Evolutionary conservation across 2,329 filamentous ascomycete genomes (phyloP).

Genomic region (Dothiorella sarmentorum): DNA sequence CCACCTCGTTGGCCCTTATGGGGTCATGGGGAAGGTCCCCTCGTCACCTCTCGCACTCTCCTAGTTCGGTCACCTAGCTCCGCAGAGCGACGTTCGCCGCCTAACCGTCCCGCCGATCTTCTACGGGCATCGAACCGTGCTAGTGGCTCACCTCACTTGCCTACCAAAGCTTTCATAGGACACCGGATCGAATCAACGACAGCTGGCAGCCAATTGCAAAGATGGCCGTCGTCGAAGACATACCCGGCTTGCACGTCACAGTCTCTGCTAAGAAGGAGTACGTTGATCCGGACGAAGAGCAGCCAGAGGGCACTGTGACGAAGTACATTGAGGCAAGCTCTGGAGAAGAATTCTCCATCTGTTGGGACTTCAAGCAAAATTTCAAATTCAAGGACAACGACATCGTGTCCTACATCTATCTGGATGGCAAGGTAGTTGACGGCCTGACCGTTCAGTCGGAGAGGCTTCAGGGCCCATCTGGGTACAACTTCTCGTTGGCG

Average conservation of each 20-base stretch:
- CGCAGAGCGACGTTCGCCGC: no score
- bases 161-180: neutral
- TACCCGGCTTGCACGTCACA: neutral
- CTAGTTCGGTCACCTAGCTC: no score
- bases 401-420: constrained; percentile 17
- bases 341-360: constrained; percentile 26
- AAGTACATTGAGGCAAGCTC: constrained; percentile 34
- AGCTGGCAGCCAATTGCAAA: neutral
- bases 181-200: neutral
- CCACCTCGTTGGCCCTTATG: no score
- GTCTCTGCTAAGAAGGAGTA: constrained; percentile 24
- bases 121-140: neutral
- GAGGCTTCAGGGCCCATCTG: neutral
- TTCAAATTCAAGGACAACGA: constrained; percentile 18
- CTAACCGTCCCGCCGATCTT: neutral
- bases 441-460: neutral
- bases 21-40: no score
- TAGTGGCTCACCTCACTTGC: constrained; percentile 25
- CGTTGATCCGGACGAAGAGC: constrained; percentile 22
- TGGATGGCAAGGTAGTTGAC: constrained; percentile 23
- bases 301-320: constrained; percentile 13
- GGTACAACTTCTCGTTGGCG: neutral
- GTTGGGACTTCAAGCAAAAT: constrained; percentile 12
- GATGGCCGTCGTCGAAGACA: neutral
- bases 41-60: no score